These are phyloP conservation scores for Kwoniella botswanensis DNA, from an alignment of 768 basidiomycete genomes.

Conservation along the genomic window DNA sequence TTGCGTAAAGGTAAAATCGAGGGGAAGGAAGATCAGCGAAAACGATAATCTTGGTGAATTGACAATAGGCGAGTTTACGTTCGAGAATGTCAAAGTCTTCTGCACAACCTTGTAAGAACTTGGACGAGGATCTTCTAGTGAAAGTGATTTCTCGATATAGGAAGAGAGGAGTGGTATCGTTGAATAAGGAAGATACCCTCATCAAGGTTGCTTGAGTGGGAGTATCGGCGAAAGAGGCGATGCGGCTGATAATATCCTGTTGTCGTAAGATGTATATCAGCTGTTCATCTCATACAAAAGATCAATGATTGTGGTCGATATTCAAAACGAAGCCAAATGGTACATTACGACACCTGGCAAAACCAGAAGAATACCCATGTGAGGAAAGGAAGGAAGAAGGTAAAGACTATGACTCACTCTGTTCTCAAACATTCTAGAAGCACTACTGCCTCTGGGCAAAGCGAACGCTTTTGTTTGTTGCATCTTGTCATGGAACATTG, in stretches of 20 bases:
- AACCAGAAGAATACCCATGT: too few species aligned
- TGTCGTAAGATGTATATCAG: neutral
- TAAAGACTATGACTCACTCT: too few species aligned
- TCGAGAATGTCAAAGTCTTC: neutral
- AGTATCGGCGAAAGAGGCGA: neutral
- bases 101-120: neutral
- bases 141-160: neutral
- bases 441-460: too few species aligned
- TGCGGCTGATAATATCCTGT: neutral
- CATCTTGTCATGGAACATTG: too few species aligned
- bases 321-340: too few species aligned
- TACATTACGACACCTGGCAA: too few species aligned
- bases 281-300: neutral
- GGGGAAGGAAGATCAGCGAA: neutral
- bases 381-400: too few species aligned
- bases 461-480: too few species aligned
- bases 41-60: neutral
- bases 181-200: slow-evolving; percentile 1
- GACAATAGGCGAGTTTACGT: neutral
- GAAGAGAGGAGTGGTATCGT: neutral
- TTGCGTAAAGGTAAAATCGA: neutral
- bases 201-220: slow-evolving; percentile 2
- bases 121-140: neutral
- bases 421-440: too few species aligned
- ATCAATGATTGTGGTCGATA: too few species aligned